Evolutionary conservation across 257 asterid genomes (phyloP).

Genomic region (Nemophila menziesii): DNA sequence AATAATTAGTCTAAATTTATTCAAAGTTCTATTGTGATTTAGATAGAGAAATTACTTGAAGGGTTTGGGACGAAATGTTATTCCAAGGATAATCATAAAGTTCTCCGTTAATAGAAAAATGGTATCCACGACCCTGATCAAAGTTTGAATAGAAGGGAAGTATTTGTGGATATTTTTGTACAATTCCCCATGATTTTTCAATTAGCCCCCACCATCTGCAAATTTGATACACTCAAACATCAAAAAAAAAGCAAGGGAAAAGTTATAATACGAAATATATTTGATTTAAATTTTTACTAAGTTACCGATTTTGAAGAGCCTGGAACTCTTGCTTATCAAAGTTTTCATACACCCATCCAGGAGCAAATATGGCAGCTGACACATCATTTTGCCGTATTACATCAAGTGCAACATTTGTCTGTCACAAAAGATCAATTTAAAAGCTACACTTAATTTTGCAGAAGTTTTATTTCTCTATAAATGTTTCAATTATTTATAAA

Average conservation of each 20-base stretch:
- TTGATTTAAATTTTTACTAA: too few species aligned
- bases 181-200: constrained; percentile 71
- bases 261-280: too few species aligned
- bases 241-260: too few species aligned
- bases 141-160: constrained; percentile 90
- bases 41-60: constrained; percentile 82
- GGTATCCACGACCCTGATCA: constrained; percentile 91
- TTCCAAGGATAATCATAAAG: constrained; percentile 57
- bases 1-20: too few species aligned
- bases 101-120: constrained; percentile 46
- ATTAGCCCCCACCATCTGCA: constrained; percentile 96
- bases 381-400: constrained; percentile 59
- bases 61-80: constrained; percentile 74
- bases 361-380: constrained; percentile 96
- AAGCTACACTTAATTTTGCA: not conserved
- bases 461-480: too few species aligned
- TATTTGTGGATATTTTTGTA: constrained; percentile 56
- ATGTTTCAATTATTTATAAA: too few species aligned
- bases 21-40: too few species aligned
- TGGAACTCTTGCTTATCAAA: constrained; percentile 75
- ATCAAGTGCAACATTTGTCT: constrained; percentile 92
- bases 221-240: too few species aligned
- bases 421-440: too few species aligned
- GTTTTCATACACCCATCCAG: constrained; percentile 95
- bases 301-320: constrained; percentile 83